These are phyloP conservation scores for Xylariaceae sp. DNA, from an alignment of 2,329 filamentous ascomycete genomes.

Conservation along the genomic window DNA sequence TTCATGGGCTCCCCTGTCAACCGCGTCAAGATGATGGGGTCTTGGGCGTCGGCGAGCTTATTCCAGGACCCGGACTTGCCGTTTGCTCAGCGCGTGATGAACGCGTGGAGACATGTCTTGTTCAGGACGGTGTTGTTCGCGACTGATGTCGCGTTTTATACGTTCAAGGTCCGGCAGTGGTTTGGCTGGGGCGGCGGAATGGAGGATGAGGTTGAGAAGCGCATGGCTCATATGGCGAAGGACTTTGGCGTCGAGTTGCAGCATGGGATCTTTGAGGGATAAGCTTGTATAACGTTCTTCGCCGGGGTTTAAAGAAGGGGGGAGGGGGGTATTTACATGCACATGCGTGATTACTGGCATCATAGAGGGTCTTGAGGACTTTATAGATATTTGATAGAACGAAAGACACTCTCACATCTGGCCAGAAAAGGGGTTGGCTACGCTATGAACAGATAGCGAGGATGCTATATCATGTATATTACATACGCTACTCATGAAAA, in stretches of 20 bases:
- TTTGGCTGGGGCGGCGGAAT: constrained; percentile 76
- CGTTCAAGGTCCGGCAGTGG: constrained; percentile 71
- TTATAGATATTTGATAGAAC: too few species aligned
- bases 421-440: too few species aligned
- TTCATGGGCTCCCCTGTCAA: constrained; percentile 87
- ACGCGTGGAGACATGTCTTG: constrained; percentile 73
- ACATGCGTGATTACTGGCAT: too few species aligned
- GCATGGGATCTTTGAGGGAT: constrained; percentile 85
- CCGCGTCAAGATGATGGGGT: constrained; percentile 86
- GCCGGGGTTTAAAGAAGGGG: too few species aligned
- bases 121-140: constrained; percentile 73
- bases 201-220: constrained; percentile 88
- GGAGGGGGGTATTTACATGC: too few species aligned
- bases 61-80: constrained; percentile 67
- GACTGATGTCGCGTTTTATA: constrained; percentile 80
- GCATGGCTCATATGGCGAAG: constrained; percentile 83
- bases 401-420: too few species aligned
- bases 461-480: too few species aligned
- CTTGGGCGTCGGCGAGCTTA: constrained; percentile 83
- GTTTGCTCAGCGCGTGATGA: constrained; percentile 57
- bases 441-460: too few species aligned
- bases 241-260: constrained; percentile 90
- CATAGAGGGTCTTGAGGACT: too few species aligned
- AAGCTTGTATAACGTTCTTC: too few species aligned
- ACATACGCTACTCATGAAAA: too few species aligned